Evolutionary conservation across 192 early-diverging fungal genomes (phyloP), one percentile per base, ranked within the genome.

Genomic region (Mycoemilia scoparia): DNA sequence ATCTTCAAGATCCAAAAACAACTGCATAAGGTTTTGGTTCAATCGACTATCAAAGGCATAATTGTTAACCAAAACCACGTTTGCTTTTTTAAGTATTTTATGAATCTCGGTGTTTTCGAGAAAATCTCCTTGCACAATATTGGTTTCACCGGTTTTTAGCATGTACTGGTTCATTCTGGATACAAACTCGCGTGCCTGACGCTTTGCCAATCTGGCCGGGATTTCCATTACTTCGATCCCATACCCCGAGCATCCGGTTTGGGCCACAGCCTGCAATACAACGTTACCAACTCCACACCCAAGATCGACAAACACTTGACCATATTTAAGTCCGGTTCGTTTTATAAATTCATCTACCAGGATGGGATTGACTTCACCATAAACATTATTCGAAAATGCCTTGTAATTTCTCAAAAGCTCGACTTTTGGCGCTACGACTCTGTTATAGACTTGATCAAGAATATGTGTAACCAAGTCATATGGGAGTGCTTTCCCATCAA

Each of bases 241-340:
- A 40, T 72, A 70, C 1, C 75, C 60, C 19, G 73, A 69, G 41
- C 84, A 87, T 0, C 83, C 77, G 7, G 73, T 76, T 38, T 91
- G 76, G 8, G 86, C 82, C 6, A 87, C 88, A 5, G 95, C 83
- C 55, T 98, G 93, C 20, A 98, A 57, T 9, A 95, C 87, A 2
- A 95, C 88, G 62, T 93, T 95, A 16, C 89, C 93, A 50, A 90
- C 86, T 11, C 93, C 93, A 48, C 80, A 82, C 1, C 82, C 88
- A 51, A 98, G 63, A 51, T 98, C 93, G 24, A 95, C 51, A 72
- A 98, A 98, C 6, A 76, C 67, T 26, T 77, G 72, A 21, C 61
- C 61, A 9, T 66, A 46, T 14, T 57, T 50, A 18, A 97, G 56
- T 7, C 57, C 51, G 1, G 83, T 72, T 34, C 69, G 49, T 29